Percentiles rank a stretch among this genome's conserved stretches.
These are phyloP conservation scores for Saccharomyces mikatae DNA, from an alignment of 805 yeast species.

Conservation along the genomic window DNA sequence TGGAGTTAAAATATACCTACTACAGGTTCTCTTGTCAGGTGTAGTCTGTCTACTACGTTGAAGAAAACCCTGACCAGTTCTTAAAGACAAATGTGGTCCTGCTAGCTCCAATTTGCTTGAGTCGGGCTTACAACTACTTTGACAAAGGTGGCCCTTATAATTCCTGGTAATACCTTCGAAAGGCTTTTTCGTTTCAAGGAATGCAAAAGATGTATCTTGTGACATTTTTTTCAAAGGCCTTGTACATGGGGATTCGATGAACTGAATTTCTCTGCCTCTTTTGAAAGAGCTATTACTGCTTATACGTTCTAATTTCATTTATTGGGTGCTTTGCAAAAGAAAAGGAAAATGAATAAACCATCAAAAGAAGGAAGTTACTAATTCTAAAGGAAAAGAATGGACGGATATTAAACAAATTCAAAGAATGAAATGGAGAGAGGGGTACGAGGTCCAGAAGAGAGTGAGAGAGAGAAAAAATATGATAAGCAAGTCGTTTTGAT, in stretches of 20 bases:
- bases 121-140: background rate
- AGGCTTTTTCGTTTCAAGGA: background rate
- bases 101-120: background rate
- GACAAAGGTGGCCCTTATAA: background rate
- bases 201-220: background rate
- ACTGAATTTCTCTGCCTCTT: constrained; percentile 12
- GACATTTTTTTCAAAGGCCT: constrained; percentile 10
- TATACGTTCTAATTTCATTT: constrained; percentile 7
- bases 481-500: background rate
- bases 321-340: background rate
- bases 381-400: background rate
- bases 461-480: background rate
- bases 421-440: background rate
- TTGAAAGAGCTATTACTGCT: constrained; percentile 9
- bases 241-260: constrained; percentile 3
- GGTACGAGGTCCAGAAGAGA: background rate
- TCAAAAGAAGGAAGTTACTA: background rate
- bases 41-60: background rate
- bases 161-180: constrained; percentile 5
- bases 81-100: background rate
- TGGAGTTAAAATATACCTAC: background rate
- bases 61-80: background rate
- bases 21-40: background rate
- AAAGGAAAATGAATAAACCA: background rate
- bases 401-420: constrained; percentile 1